Evolutionary conservation across 2,329 filamentous ascomycete genomes (phyloP), one percentile per base, ranked within the genome.

Genomic region (Chalara sp.): DNA sequence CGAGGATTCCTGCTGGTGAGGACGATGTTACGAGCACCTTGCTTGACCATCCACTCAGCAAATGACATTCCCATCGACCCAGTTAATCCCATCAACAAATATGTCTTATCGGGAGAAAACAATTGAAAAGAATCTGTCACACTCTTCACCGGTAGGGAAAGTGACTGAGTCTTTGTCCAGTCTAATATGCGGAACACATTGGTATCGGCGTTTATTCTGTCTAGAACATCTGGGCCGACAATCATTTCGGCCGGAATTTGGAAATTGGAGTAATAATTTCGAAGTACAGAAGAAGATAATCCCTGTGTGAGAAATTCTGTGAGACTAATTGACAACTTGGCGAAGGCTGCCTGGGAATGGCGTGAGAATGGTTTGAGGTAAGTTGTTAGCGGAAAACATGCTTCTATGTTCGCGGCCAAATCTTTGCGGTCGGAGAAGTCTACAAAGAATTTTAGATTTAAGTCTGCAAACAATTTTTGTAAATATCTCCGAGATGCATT

Each of bases 1-100:
- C 65, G 57, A 3, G 71, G 68, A 12, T 63, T 65, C 1, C 73
- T 66, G 43, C 69, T 73, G 0, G 68, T 65, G 2, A 77, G 32
- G 2, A 63, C 67, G 0, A 75, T 37, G 42, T 68, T 53, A 6
- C 63, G 53, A 0, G 70, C 72, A 0, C 71, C 72, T 12, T 61
- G 59, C 0, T 46, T 45, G 0, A 68, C 60, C 70, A 74, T 72
- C 68, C 68, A 74, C 33, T 63, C 10, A 39, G 10, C 10, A 13
- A 39, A 13, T 10, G 35, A 39, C 13, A 11, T 10, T 10, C 35
- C 35, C 10, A 39, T 10, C 3, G 10, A 10, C 10, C 35, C 35
- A 10, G 35, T 13, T 13, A 39, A 39, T 11, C 35, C 35, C 10
- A 39, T 13, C 3, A 39, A 39, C 10, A 39, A 13, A 13, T 39